Conservation (phyloP, 345 rosid species). For the Ceriops zippeliana region DNA sequence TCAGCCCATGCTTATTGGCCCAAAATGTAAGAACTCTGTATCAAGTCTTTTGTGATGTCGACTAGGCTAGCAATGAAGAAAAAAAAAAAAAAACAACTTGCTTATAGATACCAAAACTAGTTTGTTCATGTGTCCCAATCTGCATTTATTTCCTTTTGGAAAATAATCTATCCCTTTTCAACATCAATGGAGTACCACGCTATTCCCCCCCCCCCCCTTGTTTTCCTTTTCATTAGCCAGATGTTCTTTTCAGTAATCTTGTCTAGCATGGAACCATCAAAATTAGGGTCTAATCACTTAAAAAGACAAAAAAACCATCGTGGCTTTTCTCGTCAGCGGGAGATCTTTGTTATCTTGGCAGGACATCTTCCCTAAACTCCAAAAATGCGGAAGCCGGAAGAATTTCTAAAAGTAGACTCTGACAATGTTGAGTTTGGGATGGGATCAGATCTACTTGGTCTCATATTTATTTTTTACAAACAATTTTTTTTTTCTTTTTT, state of each 20-base stretch:
- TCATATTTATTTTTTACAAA: too few species aligned
- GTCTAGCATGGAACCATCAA: background rate
- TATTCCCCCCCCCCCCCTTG: background rate
- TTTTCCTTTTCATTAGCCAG: background rate
- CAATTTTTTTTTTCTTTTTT: too few species aligned
- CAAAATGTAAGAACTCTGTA: background rate
- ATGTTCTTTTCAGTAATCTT: background rate
- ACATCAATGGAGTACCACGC: background rate
- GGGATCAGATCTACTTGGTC: too few species aligned
- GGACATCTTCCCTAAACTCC: too few species aligned
- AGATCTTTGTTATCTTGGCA: too few species aligned
- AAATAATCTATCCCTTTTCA: background rate
- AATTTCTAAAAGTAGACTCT: too few species aligned
- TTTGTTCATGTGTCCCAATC: constrained; percentile 12
- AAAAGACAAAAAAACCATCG: too few species aligned
- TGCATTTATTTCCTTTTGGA: background rate
- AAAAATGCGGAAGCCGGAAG: too few species aligned
- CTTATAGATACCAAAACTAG: background rate
- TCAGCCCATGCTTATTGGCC: background rate
- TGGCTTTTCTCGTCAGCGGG: too few species aligned
- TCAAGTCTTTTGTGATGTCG: background rate
- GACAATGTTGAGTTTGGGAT: too few species aligned
- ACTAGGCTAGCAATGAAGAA: constrained; percentile 1
- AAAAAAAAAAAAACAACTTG: background rate
- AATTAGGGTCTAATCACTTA: background rate